Conservation (phyloP, 2,329 filamentous ascomycete genomes). For the Talaromyces sp. region DNA sequence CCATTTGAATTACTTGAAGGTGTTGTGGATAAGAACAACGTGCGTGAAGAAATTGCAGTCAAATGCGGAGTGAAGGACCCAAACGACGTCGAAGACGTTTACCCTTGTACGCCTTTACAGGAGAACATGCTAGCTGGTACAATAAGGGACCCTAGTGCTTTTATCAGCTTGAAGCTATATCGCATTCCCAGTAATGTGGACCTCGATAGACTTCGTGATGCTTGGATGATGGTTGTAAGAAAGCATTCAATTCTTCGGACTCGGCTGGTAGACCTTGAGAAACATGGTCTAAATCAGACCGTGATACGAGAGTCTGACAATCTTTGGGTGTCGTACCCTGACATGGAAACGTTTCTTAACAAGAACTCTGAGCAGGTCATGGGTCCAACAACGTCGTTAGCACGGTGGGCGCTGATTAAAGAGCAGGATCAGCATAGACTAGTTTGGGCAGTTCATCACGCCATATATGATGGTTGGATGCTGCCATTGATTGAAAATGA, state of each 20-base stretch:
- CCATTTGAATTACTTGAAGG: not conserved
- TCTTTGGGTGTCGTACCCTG: not conserved
- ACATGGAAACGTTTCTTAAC: not conserved
- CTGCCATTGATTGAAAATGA: not conserved
- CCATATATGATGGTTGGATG: not conserved
- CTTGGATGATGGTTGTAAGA: not conserved
- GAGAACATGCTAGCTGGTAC: slow-evolving; percentile 33
- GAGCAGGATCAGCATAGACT: not conserved
- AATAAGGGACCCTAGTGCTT: slow-evolving; percentile 38
- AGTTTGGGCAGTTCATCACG: not conserved
- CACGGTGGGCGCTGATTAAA: not conserved
- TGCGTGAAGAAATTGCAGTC: not conserved
- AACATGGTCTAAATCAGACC: not conserved
- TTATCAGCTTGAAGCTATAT: not conserved
- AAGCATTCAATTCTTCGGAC: not conserved
- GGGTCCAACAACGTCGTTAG: not conserved
- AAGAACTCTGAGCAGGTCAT: not conserved
- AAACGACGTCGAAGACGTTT: slow-evolving; percentile 31
- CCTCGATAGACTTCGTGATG: not conserved
- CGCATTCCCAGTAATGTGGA: not conserved
- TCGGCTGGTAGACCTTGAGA: not conserved
- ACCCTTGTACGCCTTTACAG: slow-evolving; percentile 40
- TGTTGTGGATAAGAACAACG: not conserved
- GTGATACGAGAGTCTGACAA: not conserved
- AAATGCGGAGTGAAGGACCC: not conserved